Evolutionary conservation across 2,329 filamentous ascomycete genomes (phyloP), one percentile per base, ranked within the genome.

Genomic region (Didymellaceae sp.): DNA sequence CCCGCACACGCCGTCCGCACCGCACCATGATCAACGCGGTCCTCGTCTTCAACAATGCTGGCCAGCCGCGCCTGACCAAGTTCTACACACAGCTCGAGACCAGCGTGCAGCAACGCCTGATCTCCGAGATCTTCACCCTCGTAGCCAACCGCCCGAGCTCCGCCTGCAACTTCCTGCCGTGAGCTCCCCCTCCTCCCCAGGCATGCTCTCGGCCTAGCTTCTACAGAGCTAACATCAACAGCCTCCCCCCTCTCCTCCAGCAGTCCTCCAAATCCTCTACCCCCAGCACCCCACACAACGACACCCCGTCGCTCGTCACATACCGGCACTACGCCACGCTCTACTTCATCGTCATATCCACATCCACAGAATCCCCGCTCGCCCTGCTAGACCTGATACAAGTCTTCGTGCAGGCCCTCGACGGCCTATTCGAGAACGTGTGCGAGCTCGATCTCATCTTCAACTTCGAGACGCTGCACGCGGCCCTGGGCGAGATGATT

Each of bases 71-170:
- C 47, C 83, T 99, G 73, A 97, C 93, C 65, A 97, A 97, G 70
- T 99, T 99, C 81, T 99, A 99, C 74, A 97, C 93, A 2, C 93
- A 97, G 73, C 86, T 99, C 61, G 94, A 99, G 77, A 97, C 94
- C 17, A 90, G 89, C 75, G 95, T 97, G 30, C 93, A 99, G 74
- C 94, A 99, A 78, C 89, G 92, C 33, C 86, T 99, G 51, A 96
- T 99, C 62, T 91, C 90, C 41, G 94, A 99, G 74, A 99, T 99
- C 75, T 99, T 97, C 77, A 88, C 88, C 24, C 89, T 99, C 53
- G 94, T 99, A 37, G 89, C 92, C 55, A 92, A 96, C 73, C 90
- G 94, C 0, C 89, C 94, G 3, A 77, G 86, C n/a, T 92, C 91
- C 24, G 91, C 92, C 52, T 99, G 94, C 80, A 99, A 99, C 78